A percentile compares a stretch with the other conserved stretches of the same genome.
Evolutionary conservation across 305 asterid species (phyloP).

Genomic region (Nicotiana rustica): DNA sequence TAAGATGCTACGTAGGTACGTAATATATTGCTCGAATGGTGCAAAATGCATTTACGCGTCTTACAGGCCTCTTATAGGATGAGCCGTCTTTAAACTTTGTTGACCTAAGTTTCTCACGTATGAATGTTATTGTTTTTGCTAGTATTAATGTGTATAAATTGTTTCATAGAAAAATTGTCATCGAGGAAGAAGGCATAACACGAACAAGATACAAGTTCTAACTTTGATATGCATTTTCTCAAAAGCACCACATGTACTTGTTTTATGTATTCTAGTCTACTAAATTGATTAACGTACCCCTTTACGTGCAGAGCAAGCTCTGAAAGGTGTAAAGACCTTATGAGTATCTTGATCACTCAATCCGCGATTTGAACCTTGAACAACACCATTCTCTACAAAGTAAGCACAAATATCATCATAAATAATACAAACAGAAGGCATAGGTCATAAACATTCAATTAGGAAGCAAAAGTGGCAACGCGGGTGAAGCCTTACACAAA

Average conservation of each 20-base stretch:
- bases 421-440: neutral
- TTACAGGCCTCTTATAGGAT: neutral
- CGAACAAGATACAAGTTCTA: no score
- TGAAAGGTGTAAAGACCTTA: conserved; percentile 56
- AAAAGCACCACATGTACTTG: neutral
- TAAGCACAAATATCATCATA: neutral
- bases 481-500: neutral
- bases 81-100: neutral
- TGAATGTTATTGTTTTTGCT: neutral
- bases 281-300: conserved; percentile 49
- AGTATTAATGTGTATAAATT: neutral
- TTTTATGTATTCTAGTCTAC: neutral
- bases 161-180: neutral
- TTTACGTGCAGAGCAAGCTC: conserved; percentile 70
- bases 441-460: neutral
- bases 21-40: neutral
- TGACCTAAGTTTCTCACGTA: neutral
- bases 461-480: neutral
- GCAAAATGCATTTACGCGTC: neutral
- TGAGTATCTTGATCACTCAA: conserved; percentile 40
- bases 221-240: neutral
- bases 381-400: conserved; percentile 37
- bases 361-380: conserved; percentile 45
- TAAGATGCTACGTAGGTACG: neutral
- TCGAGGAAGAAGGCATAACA: neutral